These are phyloP conservation scores for Lodderomyces jiufengensis DNA, from an alignment of 1,139 yeast genomes.

Conservation along the genomic window DNA sequence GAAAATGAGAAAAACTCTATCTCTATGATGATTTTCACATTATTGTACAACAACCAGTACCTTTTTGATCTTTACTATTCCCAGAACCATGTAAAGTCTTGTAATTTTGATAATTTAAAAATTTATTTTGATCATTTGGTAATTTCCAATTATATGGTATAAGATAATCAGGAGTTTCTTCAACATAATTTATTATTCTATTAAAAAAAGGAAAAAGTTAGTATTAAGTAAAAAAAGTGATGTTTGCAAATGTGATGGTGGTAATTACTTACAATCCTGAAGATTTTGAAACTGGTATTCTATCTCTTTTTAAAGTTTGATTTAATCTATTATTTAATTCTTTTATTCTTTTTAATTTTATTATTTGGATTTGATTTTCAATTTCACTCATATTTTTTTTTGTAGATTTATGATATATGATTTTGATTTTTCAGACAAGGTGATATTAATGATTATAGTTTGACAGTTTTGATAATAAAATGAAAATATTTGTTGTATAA, in stretches of 20 bases:
- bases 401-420: too few species aligned
- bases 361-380: slow-evolving; percentile 29
- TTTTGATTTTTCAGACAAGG: too few species aligned
- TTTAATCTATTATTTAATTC: slow-evolving; percentile 57
- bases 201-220: too few species aligned
- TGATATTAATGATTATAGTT: too few species aligned
- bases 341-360: slow-evolving; percentile 62
- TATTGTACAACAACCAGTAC: slow-evolving; percentile 44
- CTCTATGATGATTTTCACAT: slow-evolving; percentile 27
- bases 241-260: not conserved
- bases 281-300: slow-evolving; percentile 70
- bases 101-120: slow-evolving; percentile 26
- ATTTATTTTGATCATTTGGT: slow-evolving; percentile 47
- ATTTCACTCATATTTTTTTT: slow-evolving; percentile 17
- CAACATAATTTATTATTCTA: slow-evolving; percentile 41
- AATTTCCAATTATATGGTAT: slow-evolving; percentile 51
- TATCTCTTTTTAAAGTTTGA: slow-evolving; percentile 50
- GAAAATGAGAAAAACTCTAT: too few species aligned
- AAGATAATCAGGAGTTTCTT: slow-evolving; percentile 49
- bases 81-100: not conserved
- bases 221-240: slow-evolving; percentile 5
- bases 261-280: slow-evolving; percentile 36
- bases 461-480: too few species aligned
- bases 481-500: too few species aligned
- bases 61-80: not conserved